Evolutionary conservation across 1,284 basidiomycete genomes (phyloP).

Genomic region (Sanghuangporus sanghuang): DNA sequence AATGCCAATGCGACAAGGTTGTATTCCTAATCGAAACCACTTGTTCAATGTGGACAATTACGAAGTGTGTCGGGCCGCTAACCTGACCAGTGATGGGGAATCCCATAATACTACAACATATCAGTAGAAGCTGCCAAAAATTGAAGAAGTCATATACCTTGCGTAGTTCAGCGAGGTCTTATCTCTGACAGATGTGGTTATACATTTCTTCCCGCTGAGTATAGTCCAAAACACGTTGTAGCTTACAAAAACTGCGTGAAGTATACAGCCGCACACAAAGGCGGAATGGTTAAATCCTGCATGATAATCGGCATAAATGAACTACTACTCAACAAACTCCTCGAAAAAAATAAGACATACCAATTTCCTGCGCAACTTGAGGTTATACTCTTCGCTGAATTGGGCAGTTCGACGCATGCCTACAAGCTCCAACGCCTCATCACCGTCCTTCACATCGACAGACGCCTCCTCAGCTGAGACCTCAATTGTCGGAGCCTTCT

Average conservation of each 20-base stretch:
- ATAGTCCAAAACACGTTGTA: neutral
- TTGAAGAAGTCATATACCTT: conserved; percentile 32
- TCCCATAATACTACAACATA: conserved; percentile 50
- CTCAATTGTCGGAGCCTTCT: conserved; percentile 3
- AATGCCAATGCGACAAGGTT: conserved; percentile 66
- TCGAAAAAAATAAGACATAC: conserved; percentile 29
- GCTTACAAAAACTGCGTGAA: conserved; percentile 60
- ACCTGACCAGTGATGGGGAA: conserved; percentile 59
- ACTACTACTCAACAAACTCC: neutral
- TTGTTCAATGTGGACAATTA: neutral
- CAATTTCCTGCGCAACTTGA: conserved; percentile 50
- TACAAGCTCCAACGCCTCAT: conserved; percentile 57
- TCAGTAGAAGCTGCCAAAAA: conserved; percentile 9
- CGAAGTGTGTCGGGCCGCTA: conserved; percentile 3
- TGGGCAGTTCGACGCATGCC: conserved; percentile 43
- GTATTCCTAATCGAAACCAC: conserved; percentile 37
- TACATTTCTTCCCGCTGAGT: neutral
- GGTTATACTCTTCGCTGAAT: conserved; percentile 60
- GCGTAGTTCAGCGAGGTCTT: conserved; percentile 67
- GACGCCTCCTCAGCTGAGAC: conserved; percentile 29
- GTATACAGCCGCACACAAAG: conserved; percentile 60
- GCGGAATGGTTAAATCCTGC: conserved; percentile 54
- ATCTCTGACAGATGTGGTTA: conserved; percentile 36
- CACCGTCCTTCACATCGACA: conserved; percentile 32
- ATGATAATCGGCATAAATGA: neutral